A percentile compares a stretch with the other conserved stretches of the same genome.
These are phyloP conservation scores for Mycogone perniciosa DNA, from an alignment of 2,329 filamentous ascomycete species.

Conservation along the genomic window DNA sequence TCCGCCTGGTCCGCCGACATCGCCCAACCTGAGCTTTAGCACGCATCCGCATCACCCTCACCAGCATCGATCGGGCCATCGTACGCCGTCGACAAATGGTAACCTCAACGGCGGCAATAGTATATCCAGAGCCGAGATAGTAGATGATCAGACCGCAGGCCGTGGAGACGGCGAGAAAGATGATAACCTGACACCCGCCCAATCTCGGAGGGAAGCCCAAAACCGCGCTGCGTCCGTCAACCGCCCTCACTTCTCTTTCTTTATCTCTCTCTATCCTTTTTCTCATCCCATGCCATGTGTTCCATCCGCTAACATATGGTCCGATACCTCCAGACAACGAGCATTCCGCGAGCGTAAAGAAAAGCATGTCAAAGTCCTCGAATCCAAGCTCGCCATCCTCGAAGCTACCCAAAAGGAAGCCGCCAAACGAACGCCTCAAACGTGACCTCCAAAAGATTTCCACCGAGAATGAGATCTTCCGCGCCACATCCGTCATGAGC, in stretches of 20 bases:
- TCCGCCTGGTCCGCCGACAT: conserved; percentile 40
- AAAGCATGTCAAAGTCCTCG: conserved; percentile 86
- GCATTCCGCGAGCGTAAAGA: conserved; percentile 96
- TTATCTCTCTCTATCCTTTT: background rate
- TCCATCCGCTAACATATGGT: no score
- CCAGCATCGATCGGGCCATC: conserved; percentile 19
- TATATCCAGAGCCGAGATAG: conserved; percentile 22
- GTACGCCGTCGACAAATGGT: conserved; percentile 17
- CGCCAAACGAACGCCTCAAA: conserved; percentile 76
- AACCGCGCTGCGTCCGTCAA: conserved; percentile 58
- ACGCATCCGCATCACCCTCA: conserved; percentile 21
- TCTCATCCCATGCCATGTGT: background rate
- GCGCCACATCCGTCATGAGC: conserved; percentile 59
- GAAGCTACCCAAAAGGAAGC: conserved; percentile 68
- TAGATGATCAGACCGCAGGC: conserved; percentile 29
- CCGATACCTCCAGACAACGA: conserved; percentile 59
- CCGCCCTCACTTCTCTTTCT: no score
- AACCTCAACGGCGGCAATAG: conserved; percentile 9
- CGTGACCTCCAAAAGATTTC: conserved; percentile 74
- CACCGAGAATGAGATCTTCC: conserved; percentile 89
- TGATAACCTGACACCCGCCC: conserved; percentile 49
- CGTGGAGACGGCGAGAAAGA: conserved; percentile 48
- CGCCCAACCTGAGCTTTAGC: conserved; percentile 37
- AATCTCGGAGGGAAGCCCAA: conserved; percentile 54
- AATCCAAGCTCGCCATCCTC: conserved; percentile 72